These are phyloP conservation scores for Noccaea caerulescens DNA, from an alignment of 345 rosid species.

Conservation along the genomic window DNA sequence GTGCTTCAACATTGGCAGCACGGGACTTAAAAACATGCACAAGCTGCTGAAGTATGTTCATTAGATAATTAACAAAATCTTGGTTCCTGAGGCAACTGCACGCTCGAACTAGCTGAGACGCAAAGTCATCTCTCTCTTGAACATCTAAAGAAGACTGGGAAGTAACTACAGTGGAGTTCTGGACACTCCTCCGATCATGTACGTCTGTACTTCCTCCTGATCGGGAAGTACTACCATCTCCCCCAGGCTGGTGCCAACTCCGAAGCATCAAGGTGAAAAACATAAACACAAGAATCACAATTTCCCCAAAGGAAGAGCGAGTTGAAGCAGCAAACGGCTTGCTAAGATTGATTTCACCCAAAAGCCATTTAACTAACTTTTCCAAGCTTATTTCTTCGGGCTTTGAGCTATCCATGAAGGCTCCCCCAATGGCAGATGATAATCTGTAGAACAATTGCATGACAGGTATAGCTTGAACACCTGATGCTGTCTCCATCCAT, in stretches of 20 bases:
- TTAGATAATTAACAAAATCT: slow-evolving; percentile 81
- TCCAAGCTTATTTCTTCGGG: slow-evolving; percentile 84
- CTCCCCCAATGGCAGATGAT: slow-evolving; percentile 96
- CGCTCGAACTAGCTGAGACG: slow-evolving; percentile 80
- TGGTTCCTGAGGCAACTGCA: slow-evolving; percentile 84
- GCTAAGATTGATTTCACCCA: slow-evolving; percentile 75
- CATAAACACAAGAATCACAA: slow-evolving; percentile 92
- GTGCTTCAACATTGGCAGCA: slow-evolving; percentile 60
- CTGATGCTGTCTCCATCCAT: slow-evolving; percentile 91
- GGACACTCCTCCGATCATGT: slow-evolving; percentile 65
- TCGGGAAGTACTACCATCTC: slow-evolving; percentile 58
- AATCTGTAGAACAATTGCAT: slow-evolving; percentile 96
- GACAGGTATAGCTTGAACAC: slow-evolving; percentile 84
- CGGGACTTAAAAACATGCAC: slow-evolving; percentile 86
- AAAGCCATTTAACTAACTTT: slow-evolving; percentile 84
- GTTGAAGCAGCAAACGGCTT: slow-evolving; percentile 69
- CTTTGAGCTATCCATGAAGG: slow-evolving; percentile 87
- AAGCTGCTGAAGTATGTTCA: slow-evolving; percentile 96
- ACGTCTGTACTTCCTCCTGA: slow-evolving; percentile 57
- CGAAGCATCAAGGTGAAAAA: slow-evolving; percentile 99
- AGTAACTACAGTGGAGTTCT: slow-evolving; percentile 51
- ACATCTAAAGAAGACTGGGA: slow-evolving; percentile 66
- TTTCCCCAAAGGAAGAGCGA: slow-evolving; percentile 86
- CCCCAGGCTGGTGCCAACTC: slow-evolving; percentile 99
- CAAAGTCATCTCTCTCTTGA: slow-evolving; percentile 82